Evolutionary conservation across 2,329 filamentous ascomycete species (phyloP), one percentile per base, ranked within the genome.

Genomic region (Sporothrix dimorphospora): DNA sequence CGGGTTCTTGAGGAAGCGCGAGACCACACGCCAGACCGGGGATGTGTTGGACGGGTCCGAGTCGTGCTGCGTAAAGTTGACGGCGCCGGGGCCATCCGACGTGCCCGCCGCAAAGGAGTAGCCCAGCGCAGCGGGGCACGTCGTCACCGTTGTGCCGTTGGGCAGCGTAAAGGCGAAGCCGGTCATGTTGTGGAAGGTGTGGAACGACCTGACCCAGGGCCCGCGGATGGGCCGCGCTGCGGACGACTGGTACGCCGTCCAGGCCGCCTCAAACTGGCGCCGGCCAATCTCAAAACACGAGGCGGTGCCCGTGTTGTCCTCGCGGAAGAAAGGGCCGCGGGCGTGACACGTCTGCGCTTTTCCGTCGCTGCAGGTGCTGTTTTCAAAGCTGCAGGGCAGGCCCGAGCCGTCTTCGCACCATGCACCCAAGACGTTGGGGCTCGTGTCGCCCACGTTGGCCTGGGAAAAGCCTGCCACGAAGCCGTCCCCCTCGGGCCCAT

Each of bases 391-490:
- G 81, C 92, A 94, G 78, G 86, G 82, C 75, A 88, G 81, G 14
- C 90, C 91, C 1, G 91, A 89, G 4, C 92, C 92, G 79, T 94
- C 94, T 77, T 97, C 93, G 76, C 95, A 98, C 84, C 90, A 97
- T 1, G 94, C 93, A 1, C 94, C 95, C 6, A 93, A 85, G 0
- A 95, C 89, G 77, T 98, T 98, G 1, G 95, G 95, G 1, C 91
- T 93, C 0, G 94, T 97, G 78, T 98, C 95, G 27, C 94, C 95
- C 24, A 97, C 94, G 75, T 91, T 97, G 12, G 94, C 89, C 80
- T 98, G 95, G 0, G 93, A 96, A 80, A 98, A 98, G 4, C 94
- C 95, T 2, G 94, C 94, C 1, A 98, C 92, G 76, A 97, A 97
- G 11, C 86, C 87, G 2, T 89, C 83, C 0, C 86, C 87, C 1